Conservation (phyloP, 2,329 filamentous ascomycete genomes). For the Lasiodiplodia sp. region DNA sequence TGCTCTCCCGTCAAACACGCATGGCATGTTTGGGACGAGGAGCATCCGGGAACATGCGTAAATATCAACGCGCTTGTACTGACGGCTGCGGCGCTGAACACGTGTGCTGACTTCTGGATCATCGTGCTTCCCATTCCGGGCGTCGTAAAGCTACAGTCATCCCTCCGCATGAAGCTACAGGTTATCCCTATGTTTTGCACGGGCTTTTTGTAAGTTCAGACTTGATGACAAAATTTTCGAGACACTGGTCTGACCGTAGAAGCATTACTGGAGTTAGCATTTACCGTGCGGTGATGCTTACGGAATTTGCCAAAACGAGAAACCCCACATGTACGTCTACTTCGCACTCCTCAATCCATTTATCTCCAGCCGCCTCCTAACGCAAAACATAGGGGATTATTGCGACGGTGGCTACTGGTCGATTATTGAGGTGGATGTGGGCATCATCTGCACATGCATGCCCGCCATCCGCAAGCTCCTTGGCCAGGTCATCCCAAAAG, state of each 20-base stretch:
- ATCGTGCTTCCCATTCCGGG: conserved; percentile 8
- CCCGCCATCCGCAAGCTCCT: not conserved
- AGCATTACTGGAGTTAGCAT: conserved; percentile 16
- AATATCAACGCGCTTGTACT: not conserved
- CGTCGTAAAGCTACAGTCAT: not conserved
- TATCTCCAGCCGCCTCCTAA: not conserved
- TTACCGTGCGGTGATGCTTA: conserved; percentile 7
- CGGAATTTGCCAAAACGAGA: not conserved
- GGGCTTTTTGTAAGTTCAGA: not conserved
- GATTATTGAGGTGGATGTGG: conserved; percentile 9
- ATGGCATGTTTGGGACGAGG: not conserved
- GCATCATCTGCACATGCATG: conserved; percentile 8
- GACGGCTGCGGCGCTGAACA: not conserved
- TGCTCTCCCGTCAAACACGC: conserved; percentile 1
- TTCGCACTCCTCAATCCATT: not conserved
- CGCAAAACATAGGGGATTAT: not conserved
- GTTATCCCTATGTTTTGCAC: conserved; percentile 17
- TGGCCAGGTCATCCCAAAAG: not conserved
- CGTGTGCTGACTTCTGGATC: conserved; percentile 12
- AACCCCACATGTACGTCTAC: conserved; percentile 8
- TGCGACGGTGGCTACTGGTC: conserved; percentile 18
- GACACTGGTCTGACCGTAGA: not conserved
- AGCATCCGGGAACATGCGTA: not conserved
- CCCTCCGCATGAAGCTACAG: conserved; percentile 9
- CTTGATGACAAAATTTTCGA: too few relatives aligned